Conservation (phyloP, 1,284 basidiomycete species). For the Trametes sp. region DNA sequence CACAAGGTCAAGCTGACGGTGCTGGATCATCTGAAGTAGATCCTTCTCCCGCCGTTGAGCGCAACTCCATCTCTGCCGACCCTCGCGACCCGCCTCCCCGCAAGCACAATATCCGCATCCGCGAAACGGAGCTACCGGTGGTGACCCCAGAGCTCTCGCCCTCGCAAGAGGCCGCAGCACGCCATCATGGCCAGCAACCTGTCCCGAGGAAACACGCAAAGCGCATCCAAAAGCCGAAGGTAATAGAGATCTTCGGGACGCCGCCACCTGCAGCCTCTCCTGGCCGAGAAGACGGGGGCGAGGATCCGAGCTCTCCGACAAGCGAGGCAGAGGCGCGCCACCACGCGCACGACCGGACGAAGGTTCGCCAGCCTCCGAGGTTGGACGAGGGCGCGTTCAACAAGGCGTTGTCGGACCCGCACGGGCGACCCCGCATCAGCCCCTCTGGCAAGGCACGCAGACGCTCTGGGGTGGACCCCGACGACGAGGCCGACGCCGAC, state of each 20-base stretch:
- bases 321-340: constrained; percentile 17
- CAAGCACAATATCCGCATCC: constrained; percentile 19
- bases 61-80: neutral
- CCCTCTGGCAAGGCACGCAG: constrained; percentile 13
- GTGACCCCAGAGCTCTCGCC: constrained; percentile 25
- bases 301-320: constrained; percentile 20
- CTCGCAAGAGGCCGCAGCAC: constrained; percentile 16
- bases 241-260: constrained; percentile 27
- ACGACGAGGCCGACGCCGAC: constrained; percentile 11
- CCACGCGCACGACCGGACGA: constrained; percentile 7
- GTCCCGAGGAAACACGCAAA: constrained; percentile 19
- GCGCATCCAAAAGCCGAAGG: constrained; percentile 16
- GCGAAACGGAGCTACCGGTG: constrained; percentile 6
- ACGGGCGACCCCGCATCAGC: constrained; percentile 25
- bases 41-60: neutral
- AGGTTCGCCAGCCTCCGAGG: constrained; percentile 29
- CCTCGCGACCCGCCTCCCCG: constrained; percentile 21
- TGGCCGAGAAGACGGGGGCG: neutral
- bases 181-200: constrained; percentile 13
- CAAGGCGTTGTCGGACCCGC: constrained; percentile 33
- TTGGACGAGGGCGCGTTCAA: constrained; percentile 38
- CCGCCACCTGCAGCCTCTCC: too few species aligned
- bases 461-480: constrained; percentile 24
- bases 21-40: neutral
- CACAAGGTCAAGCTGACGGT: neutral